These are phyloP conservation scores for Apiospora hydei DNA, from an alignment of 2,329 filamentous ascomycete species.

Conservation along the genomic window DNA sequence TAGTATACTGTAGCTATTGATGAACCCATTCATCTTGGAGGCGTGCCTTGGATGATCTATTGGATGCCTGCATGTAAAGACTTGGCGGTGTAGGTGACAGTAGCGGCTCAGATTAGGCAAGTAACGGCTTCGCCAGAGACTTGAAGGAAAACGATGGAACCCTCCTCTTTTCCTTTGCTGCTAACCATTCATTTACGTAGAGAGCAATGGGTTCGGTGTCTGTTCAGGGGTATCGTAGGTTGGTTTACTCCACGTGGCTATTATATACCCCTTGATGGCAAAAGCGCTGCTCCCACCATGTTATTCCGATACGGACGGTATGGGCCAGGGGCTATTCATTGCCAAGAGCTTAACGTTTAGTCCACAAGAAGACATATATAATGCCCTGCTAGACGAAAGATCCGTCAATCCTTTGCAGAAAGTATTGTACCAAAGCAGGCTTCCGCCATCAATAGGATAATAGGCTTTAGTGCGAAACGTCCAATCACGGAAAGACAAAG, in stretches of 20 bases:
- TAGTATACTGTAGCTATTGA: too few species aligned
- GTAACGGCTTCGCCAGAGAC: neutral
- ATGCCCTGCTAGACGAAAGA: too few species aligned
- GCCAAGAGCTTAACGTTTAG: too few species aligned
- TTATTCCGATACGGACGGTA: too few species aligned
- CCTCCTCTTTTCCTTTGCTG: neutral
- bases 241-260: neutral
- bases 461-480: neutral
- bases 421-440: too few species aligned
- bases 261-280: neutral
- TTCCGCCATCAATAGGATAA: too few species aligned
- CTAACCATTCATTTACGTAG: neutral
- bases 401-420: too few species aligned
- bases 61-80: neutral
- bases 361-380: too few species aligned
- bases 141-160: neutral
- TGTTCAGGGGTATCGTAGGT: neutral
- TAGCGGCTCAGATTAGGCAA: neutral
- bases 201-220: neutral
- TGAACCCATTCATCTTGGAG: too few species aligned
- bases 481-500: neutral
- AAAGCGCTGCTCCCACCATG: too few species aligned
- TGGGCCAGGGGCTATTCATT: too few species aligned
- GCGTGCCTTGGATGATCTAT: neutral
- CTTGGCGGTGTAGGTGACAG: neutral